A percentile compares a stretch with the other conserved stretches of the same genome.
Conservation (phyloP, 805 yeast species). For the Cyberlindnera samutprakarnensis region DNA sequence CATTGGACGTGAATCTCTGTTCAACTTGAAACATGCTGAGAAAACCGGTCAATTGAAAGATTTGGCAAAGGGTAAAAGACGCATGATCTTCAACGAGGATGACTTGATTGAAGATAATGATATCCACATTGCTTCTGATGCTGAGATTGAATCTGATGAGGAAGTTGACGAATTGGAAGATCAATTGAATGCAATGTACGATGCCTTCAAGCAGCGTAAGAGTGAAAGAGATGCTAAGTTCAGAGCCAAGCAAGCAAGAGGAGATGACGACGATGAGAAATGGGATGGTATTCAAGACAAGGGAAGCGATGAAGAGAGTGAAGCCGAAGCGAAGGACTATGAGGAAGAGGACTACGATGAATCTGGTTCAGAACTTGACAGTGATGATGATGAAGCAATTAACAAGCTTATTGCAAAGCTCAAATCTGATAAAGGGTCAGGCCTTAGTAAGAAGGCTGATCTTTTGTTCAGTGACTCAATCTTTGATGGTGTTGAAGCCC, state of each 20-base stretch:
- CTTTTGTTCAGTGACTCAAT: slow-evolving; percentile 46
- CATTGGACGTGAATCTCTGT: slow-evolving; percentile 69
- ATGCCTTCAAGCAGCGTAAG: slow-evolving; percentile 54
- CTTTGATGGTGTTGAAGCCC: slow-evolving; percentile 40
- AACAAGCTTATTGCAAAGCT: slow-evolving; percentile 48
- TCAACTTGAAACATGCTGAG: slow-evolving; percentile 79
- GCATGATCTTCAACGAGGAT: slow-evolving; percentile 48
- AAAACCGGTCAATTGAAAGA: slow-evolving; percentile 76
- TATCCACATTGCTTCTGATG: slow-evolving; percentile 44
- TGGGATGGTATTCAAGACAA: slow-evolving; percentile 70
- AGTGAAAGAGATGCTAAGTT: slow-evolving; percentile 64
- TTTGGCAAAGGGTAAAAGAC: slow-evolving; percentile 68
- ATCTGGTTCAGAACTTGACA: slow-evolving; percentile 30
- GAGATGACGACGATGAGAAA: slow-evolving; percentile 65
- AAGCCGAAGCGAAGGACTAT: slow-evolving; percentile 32
- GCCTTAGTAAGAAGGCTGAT: slow-evolving; percentile 34
- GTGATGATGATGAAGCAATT: slow-evolving; percentile 71
- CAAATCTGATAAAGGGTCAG: slow-evolving; percentile 36
- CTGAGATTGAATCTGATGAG: slow-evolving; percentile 35
- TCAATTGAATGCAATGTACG: slow-evolving; percentile 78
- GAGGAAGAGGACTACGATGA: slow-evolving; percentile 28
- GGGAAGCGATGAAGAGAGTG: slow-evolving; percentile 28
- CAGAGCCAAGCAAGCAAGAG: slow-evolving; percentile 65
- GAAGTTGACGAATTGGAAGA: slow-evolving; percentile 67
- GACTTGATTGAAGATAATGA: slow-evolving; percentile 50